Percentiles rank a stretch among this genome's conserved stretches.
These are phyloP conservation scores for Infundibulicybe gibba DNA, from an alignment of 768 basidiomycete species.

Conservation along the genomic window DNA sequence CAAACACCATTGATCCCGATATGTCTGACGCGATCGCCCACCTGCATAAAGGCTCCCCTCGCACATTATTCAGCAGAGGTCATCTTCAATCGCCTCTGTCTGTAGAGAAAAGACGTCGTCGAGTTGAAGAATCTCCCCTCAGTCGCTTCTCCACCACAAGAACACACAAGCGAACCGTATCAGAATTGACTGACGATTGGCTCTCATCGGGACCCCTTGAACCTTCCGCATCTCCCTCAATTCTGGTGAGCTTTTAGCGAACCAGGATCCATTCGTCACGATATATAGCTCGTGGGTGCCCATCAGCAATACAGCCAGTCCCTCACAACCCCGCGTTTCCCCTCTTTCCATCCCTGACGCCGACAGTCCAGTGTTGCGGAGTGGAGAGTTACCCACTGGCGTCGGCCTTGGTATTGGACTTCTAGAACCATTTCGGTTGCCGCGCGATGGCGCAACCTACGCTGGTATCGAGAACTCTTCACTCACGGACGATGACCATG, in stretches of 20 bases:
- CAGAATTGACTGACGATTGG: slow-evolving; percentile 40
- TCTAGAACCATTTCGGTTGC: slow-evolving; percentile 51
- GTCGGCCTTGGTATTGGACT: slow-evolving; percentile 49
- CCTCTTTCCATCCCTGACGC: slow-evolving; percentile 27
- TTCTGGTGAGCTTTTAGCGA: slow-evolving; percentile 14
- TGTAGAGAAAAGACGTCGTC: slow-evolving; percentile 25
- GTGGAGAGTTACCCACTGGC: slow-evolving; percentile 25
- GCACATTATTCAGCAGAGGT: slow-evolving; percentile 31
- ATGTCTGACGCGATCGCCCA: slow-evolving; percentile 28
- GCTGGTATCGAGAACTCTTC: slow-evolving; percentile 12
- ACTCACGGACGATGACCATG: slow-evolving; percentile 22
- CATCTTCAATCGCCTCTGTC: slow-evolving; percentile 24
- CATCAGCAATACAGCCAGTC: slow-evolving; percentile 16
- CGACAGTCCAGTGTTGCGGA: slow-evolving; percentile 57
- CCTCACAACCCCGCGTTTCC: slow-evolving; percentile 21
- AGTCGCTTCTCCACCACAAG: slow-evolving; percentile 23
- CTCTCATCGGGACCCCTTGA: slow-evolving; percentile 27
- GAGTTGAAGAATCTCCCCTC: slow-evolving; percentile 47
- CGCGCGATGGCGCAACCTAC: slow-evolving; percentile 26
- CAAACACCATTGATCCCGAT: slow-evolving; percentile 17
- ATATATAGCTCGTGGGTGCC: slow-evolving; percentile 39
- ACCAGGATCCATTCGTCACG: slow-evolving; percentile 42
- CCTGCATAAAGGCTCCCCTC: slow-evolving; percentile 33
- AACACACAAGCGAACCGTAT: slow-evolving; percentile 25
- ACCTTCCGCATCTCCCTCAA: slow-evolving; percentile 16